Percentiles rank a stretch among this genome's conserved stretches.
These are phyloP conservation scores for Suillus tomentosus DNA, from an alignment of 768 basidiomycete species.

Conservation along the genomic window DNA sequence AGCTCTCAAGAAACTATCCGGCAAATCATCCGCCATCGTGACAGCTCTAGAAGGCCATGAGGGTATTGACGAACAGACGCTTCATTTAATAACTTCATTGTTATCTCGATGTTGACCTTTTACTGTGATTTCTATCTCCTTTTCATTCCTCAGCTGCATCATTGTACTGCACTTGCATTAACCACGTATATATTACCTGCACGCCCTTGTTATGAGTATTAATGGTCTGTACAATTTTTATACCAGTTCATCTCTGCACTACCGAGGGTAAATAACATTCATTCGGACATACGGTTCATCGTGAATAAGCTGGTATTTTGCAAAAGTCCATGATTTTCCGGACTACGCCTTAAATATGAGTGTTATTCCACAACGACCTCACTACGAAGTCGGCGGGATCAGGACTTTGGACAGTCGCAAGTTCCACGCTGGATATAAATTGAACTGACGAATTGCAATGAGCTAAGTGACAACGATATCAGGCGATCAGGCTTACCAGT, in stretches of 20 bases:
- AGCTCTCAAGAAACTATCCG: constrained; percentile 14
- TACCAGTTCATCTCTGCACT: constrained; percentile 6
- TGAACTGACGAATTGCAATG: constrained; percentile 33
- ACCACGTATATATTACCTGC: constrained; percentile 6
- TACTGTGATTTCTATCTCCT: constrained; percentile 6
- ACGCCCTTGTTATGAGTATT: constrained; percentile 8
- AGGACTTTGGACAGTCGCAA: constrained; percentile 43
- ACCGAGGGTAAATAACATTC: background rate
- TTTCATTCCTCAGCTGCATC: constrained; percentile 5
- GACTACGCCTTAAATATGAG: constrained; percentile 30
- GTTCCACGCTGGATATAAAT: constrained; percentile 40
- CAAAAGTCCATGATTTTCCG: background rate
- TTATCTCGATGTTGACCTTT: constrained; percentile 28
- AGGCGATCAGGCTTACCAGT: constrained; percentile 39
- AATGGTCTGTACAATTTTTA: constrained; percentile 4
- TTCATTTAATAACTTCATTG: constrained; percentile 43
- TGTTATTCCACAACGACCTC: constrained; percentile 57
- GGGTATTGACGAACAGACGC: constrained; percentile 49
- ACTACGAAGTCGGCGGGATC: constrained; percentile 48
- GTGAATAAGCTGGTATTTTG: background rate
- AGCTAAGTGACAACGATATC: background rate
- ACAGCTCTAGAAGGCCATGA: constrained; percentile 38
- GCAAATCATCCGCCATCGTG: constrained; percentile 33
- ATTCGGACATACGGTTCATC: background rate
- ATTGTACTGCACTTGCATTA: constrained; percentile 9